These are phyloP conservation scores for Lyophyllum shimeji DNA, from an alignment of 768 basidiomycete species.

Conservation along the genomic window DNA sequence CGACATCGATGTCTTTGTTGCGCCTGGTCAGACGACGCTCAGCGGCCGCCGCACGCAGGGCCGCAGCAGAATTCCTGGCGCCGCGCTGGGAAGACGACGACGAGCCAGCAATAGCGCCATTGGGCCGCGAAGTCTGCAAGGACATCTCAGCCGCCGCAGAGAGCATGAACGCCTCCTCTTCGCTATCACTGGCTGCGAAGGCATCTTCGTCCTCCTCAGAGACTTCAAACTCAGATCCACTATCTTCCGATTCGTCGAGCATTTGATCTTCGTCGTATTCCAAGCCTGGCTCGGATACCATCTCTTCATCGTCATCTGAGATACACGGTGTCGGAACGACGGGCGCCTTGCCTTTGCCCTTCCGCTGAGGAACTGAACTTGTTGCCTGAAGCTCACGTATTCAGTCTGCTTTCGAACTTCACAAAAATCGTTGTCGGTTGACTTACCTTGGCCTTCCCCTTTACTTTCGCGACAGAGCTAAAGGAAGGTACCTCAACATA, in stretches of 20 bases:
- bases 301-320: slow-evolving; percentile 30
- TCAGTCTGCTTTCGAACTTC: not conserved
- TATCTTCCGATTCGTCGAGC: slow-evolving; percentile 51
- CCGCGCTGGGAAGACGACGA: slow-evolving; percentile 32
- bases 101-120: slow-evolving; percentile 30
- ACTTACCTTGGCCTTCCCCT: slow-evolving; percentile 24
- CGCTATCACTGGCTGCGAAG: slow-evolving; percentile 25
- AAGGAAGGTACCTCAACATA: slow-evolving; percentile 33
- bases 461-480: slow-evolving; percentile 15
- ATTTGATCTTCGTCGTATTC: slow-evolving; percentile 38
- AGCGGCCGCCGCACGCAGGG: slow-evolving; percentile 49
- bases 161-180: slow-evolving; percentile 54
- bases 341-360: slow-evolving; percentile 39
- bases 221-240: slow-evolving; percentile 61
- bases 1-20: slow-evolving; percentile 27
- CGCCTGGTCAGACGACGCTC: slow-evolving; percentile 47
- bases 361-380: slow-evolving; percentile 15
- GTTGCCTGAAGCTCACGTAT: slow-evolving; percentile 9
- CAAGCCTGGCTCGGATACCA: slow-evolving; percentile 35
- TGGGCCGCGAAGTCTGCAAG: slow-evolving; percentile 32
- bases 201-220: slow-evolving; percentile 40
- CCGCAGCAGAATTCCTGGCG: slow-evolving; percentile 39
- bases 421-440: slow-evolving; percentile 2
- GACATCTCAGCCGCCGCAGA: slow-evolving; percentile 58
- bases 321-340: slow-evolving; percentile 22